Conservation (phyloP, 768 basidiomycete species). For the Russula sp. region DNA sequence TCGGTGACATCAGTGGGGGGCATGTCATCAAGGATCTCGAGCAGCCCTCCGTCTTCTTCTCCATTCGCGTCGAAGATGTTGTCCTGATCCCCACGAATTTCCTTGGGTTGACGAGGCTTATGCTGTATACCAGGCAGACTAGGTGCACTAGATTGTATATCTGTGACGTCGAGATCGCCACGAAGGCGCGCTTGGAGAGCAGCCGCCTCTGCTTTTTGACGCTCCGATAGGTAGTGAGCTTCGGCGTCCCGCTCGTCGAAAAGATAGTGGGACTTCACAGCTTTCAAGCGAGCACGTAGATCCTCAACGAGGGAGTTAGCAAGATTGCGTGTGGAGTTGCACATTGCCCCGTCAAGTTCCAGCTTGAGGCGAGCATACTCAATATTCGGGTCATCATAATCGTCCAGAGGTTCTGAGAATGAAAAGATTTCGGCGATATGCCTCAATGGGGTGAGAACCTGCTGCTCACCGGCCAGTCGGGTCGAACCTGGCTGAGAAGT, state of each 20-base stretch:
- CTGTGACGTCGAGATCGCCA: slow-evolving; percentile 19
- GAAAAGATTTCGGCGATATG: neutral
- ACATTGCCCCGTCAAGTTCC: slow-evolving; percentile 41
- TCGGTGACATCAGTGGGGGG: slow-evolving; percentile 51
- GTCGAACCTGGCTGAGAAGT: neutral
- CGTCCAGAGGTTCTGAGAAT: slow-evolving; percentile 10
- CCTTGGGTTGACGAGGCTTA: slow-evolving; percentile 7
- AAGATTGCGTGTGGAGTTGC: slow-evolving; percentile 28
- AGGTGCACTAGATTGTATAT: neutral
- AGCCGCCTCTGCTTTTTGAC: slow-evolving; percentile 42
- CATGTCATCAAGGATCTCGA: slow-evolving; percentile 66
- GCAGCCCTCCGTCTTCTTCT: slow-evolving; percentile 54
- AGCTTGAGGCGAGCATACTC: slow-evolving; percentile 62
- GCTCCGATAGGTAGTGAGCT: slow-evolving; percentile 47
- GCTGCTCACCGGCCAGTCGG: slow-evolving; percentile 4
- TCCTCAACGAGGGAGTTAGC: slow-evolving; percentile 32
- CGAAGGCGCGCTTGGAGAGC: slow-evolving; percentile 42
- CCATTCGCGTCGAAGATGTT: slow-evolving; percentile 51
- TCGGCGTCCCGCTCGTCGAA: slow-evolving; percentile 68
- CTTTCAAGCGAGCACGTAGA: slow-evolving; percentile 42
- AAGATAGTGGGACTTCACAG: slow-evolving; percentile 54
- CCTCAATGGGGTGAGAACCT: too few relatives aligned
- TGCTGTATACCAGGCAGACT: neutral
- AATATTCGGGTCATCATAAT: slow-evolving; percentile 44
- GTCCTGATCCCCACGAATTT: slow-evolving; percentile 10